Base-by-base conservation (phyloP, 2,329 filamentous ascomycete genomes). In the Epichloe gansuensis region DNA sequence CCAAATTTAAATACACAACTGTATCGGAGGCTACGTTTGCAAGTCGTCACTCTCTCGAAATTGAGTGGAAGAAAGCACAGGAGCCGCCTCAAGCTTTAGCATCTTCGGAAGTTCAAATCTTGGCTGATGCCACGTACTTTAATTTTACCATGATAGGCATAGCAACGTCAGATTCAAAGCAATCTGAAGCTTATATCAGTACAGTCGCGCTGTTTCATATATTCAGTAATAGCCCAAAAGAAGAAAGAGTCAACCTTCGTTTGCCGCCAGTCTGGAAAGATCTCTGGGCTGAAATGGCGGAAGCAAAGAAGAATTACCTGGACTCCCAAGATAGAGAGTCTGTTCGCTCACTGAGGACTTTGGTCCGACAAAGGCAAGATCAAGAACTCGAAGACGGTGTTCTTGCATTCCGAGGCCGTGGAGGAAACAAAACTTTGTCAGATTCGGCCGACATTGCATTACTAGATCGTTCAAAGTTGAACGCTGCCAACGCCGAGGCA, bases 131-230 rank as follows among this genome's bases (percentile, higher is more conserved):
- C 5, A 75, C 68, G 17, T 72, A 74, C 36, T 80, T 84, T 25
- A 78, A 72, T 11, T 81, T 93, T 58, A 85, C 82, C 42, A 95
- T 96, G 85, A 74, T 71, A 4, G 75, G 76, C 0, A 68, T 94
- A 43, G 85, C 89, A 11, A 85, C 89, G 0, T 81, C 89, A 0
- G 85, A 89, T 50, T 59, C 74, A 12, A 81, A 83, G 57, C 90
- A 98, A 64, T 94, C 93, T 5, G 90, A 97, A 66, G 84, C 84
- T 1, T 97, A 84, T 59, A 77, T 93, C 42, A 87, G 89, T 5
- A 95, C 89, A 0, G 75, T 81, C 12, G 88, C 86, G 2, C 70
- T 98, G 1, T 96, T 95, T 64, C 76, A 87, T 41, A 74, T 95
- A 0, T 95, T 89, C 57, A 81, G 82, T 1, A 77, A 79, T n/a